Conservation (phyloP, 2,329 filamentous ascomycete species). For the Coniosporium tulheliwenetii region DNA sequence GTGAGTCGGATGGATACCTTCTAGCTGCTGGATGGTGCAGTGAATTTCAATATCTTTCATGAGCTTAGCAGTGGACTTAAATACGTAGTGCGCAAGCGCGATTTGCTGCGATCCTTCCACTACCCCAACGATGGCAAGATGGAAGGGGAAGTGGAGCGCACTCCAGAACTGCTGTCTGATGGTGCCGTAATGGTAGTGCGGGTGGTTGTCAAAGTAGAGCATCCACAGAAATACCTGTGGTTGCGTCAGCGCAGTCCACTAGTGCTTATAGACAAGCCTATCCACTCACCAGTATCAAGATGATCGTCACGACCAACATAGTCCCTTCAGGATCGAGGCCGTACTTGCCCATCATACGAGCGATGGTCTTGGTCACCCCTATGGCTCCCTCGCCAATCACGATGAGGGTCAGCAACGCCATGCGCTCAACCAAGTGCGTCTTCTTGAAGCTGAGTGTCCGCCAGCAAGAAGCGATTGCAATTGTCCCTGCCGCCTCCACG, state of each 20-base stretch:
- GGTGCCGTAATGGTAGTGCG: constrained; percentile 9
- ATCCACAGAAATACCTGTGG: constrained; percentile 8
- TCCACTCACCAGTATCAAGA: no score
- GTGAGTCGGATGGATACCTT: no score
- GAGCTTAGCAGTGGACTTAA: no score
- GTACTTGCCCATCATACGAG: constrained; percentile 10
- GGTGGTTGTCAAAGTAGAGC: constrained; percentile 10
- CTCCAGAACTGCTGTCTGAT: constrained; percentile 11
- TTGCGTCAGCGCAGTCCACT: no score
- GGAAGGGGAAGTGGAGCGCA: constrained; percentile 10
- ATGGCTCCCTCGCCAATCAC: constrained; percentile 24
- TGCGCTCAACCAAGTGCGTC: constrained; percentile 20
- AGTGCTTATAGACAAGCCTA: no score
- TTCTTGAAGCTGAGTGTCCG: constrained; percentile 20
- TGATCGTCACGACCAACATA: no score
- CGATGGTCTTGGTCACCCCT: constrained; percentile 16
- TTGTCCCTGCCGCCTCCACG: constrained; percentile 15
- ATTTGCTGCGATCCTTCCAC: constrained; percentile 14
- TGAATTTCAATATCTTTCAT: no score
- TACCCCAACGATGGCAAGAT: constrained; percentile 6
- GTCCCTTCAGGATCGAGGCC: no score
- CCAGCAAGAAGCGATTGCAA: constrained; percentile 15
- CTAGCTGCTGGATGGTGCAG: no score
- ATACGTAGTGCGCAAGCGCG: no score
- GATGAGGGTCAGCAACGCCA: constrained; percentile 22